These are phyloP conservation scores for Cladosporium phlei DNA, from an alignment of 2,329 filamentous ascomycete species.

Conservation along the genomic window DNA sequence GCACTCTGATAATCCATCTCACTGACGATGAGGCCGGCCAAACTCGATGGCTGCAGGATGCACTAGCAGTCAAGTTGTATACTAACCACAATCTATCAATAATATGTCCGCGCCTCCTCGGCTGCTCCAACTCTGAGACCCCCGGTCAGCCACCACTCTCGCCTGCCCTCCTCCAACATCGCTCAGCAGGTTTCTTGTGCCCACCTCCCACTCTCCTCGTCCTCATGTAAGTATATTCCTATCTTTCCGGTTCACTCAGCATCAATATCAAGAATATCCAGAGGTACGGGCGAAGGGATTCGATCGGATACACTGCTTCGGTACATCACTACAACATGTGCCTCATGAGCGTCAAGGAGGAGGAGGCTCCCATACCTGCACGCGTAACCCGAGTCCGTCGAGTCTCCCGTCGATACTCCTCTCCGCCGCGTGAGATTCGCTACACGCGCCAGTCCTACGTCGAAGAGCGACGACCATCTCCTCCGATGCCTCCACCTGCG, in stretches of 20 bases:
- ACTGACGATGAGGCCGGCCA: too few species aligned
- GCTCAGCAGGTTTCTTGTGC: slow-evolving; percentile 12
- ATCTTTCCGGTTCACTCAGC: background rate
- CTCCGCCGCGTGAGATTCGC: slow-evolving; percentile 20
- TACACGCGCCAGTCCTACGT: slow-evolving; percentile 15
- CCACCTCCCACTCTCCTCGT: background rate
- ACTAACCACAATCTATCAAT: too few species aligned
- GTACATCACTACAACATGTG: slow-evolving; percentile 36
- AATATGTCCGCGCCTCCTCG: too few species aligned
- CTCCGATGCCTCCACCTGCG: slow-evolving; percentile 14
- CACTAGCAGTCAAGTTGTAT: too few species aligned
- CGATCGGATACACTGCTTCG: too few species aligned
- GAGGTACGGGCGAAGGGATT: too few species aligned
- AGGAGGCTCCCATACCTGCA: slow-evolving; percentile 29
- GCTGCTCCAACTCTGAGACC: slow-evolving; percentile 11
- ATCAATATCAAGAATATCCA: too few species aligned
- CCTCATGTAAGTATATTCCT: slow-evolving; percentile 2
- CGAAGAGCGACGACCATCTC: slow-evolving; percentile 20
- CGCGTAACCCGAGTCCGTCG: slow-evolving; percentile 37
- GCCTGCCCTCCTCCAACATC: too few species aligned
- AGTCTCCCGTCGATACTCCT: slow-evolving; percentile 25
- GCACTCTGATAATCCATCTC: too few species aligned
- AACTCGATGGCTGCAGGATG: too few species aligned
- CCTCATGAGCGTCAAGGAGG: slow-evolving; percentile 43
- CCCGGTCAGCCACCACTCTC: slow-evolving; percentile 11